Percentiles rank a stretch among this genome's conserved stretches.
Evolutionary conservation across 257 asterid species (phyloP).

Genomic region (Ligustrum vulgare): DNA sequence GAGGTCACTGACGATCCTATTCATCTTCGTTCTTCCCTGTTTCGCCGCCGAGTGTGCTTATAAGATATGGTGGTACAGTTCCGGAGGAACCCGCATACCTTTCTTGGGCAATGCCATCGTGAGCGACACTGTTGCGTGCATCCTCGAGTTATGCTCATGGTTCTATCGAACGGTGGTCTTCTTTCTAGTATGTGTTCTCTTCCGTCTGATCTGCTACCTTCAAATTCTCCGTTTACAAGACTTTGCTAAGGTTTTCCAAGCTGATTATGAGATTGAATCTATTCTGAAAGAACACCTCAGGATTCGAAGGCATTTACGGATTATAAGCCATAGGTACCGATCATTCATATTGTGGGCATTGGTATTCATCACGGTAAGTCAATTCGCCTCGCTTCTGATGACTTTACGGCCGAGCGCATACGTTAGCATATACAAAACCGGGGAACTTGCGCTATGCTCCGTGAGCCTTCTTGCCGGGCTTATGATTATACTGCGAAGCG

Average conservation of each 20-base stretch:
- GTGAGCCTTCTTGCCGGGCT: conserved; percentile 87
- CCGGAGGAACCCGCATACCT: conserved; percentile 51
- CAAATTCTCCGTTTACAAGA: conserved; percentile 89
- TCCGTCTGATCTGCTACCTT: conserved; percentile 67
- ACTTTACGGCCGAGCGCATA: conserved; percentile 63
- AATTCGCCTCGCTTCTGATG: conserved; percentile 82
- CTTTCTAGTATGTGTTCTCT: conserved; percentile 53
- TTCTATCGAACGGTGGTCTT: conserved; percentile 49
- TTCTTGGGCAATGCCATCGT: conserved; percentile 42
- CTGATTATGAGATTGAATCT: conserved; percentile 65
- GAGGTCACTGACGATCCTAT: conserved; percentile 50
- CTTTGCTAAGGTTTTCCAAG: conserved; percentile 71
- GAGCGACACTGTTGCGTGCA: conserved; percentile 50
- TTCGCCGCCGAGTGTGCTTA: conserved; percentile 48
- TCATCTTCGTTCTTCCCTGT: conserved; percentile 57
- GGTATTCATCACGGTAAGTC: conserved; percentile 73
- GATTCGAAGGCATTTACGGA: conserved; percentile 75
- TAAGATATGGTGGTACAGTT: conserved; percentile 63
- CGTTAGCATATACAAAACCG: conserved; percentile 53
- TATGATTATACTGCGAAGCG: conserved; percentile 68
- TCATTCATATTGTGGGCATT: conserved; percentile 64
- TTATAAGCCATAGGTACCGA: conserved; percentile 87
- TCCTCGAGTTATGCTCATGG: conserved; percentile 73
- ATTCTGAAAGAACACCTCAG: conserved; percentile 80
- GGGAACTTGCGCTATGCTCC: conserved; percentile 89